Evolutionary conservation across 208 protist genomes (phyloP).

Genomic region (Polymyxa betae): DNA sequence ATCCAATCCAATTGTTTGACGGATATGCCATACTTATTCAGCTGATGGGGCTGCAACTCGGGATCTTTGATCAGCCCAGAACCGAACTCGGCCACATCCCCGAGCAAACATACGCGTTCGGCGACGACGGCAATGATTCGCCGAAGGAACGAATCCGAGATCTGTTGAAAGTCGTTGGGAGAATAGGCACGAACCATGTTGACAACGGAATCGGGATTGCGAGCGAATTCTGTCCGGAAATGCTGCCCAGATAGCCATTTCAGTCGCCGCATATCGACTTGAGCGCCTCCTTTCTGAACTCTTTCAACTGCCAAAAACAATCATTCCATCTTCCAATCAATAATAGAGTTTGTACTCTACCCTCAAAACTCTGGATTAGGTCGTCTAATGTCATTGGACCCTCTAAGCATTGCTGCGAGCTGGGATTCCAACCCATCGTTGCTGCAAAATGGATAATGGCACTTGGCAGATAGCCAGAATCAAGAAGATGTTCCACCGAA

Average conservation of each 20-base stretch:
- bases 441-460: slow-evolving; percentile 26
- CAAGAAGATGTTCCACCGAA: background rate
- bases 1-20: background rate
- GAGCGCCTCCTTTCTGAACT: slow-evolving; percentile 19
- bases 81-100: background rate
- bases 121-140: background rate
- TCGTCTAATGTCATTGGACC: background rate
- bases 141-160: background rate
- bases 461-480: background rate
- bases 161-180: background rate
- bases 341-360: too few relatives aligned
- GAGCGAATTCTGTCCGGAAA: background rate
- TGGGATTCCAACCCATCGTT: slow-evolving; percentile 29
- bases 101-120: slow-evolving; percentile 1
- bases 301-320: background rate
- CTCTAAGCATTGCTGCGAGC: background rate
- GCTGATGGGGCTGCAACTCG: background rate
- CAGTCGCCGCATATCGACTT: slow-evolving; percentile 11
- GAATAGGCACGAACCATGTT: background rate
- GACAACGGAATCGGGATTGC: background rate
- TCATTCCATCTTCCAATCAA: too few relatives aligned
- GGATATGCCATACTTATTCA: background rate
- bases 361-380: background rate
- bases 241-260: slow-evolving; percentile 7
- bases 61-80: background rate